Conservation (phyloP, 2,329 filamentous ascomycete genomes). For the Myotisia sp. region DNA sequence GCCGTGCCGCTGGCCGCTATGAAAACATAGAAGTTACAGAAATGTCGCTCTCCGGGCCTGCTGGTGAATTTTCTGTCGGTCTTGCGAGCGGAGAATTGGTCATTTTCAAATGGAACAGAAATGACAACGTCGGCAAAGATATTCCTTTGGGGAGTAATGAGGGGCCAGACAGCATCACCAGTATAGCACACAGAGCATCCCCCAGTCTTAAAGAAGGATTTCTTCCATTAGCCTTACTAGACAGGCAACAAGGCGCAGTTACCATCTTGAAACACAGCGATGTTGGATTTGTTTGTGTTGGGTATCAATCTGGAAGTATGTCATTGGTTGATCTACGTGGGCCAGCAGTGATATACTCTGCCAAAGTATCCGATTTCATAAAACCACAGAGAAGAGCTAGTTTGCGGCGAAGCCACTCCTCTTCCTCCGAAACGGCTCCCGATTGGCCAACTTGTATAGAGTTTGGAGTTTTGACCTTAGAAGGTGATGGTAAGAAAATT, state of each 20-base stretch:
- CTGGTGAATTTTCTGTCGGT: slow-evolving; percentile 74
- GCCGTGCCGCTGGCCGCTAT: slow-evolving; percentile 64
- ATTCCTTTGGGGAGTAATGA: slow-evolving; percentile 37
- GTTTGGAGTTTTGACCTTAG: slow-evolving; percentile 85
- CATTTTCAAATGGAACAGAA: slow-evolving; percentile 76
- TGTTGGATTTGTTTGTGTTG: slow-evolving; percentile 78
- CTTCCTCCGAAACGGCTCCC: slow-evolving; percentile 33
- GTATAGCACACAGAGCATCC: slow-evolving; percentile 61
- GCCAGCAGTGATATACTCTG: slow-evolving; percentile 67
- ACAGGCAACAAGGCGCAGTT: slow-evolving; percentile 70
- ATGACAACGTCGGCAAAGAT: slow-evolving; percentile 56
- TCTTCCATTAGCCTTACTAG: slow-evolving; percentile 64
- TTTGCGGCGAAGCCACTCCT: slow-evolving; percentile 45
- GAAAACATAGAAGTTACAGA: slow-evolving; percentile 61
- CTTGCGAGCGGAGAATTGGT: slow-evolving; percentile 70
- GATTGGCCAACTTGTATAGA: slow-evolving; percentile 75
- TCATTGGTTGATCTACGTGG: slow-evolving; percentile 78
- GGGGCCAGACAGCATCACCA: slow-evolving; percentile 56
- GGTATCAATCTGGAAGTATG: slow-evolving; percentile 68
- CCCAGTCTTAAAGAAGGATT: slow-evolving; percentile 62
- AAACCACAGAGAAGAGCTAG: slow-evolving; percentile 65
- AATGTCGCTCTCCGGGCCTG: slow-evolving; percentile 67
- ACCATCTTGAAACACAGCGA: slow-evolving; percentile 74
- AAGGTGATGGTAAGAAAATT: slow-evolving; percentile 52
- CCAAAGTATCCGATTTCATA: slow-evolving; percentile 55